Evolutionary conservation across 257 asterid species (phyloP).

Genomic region (Oldenlandia corymbosa): DNA sequence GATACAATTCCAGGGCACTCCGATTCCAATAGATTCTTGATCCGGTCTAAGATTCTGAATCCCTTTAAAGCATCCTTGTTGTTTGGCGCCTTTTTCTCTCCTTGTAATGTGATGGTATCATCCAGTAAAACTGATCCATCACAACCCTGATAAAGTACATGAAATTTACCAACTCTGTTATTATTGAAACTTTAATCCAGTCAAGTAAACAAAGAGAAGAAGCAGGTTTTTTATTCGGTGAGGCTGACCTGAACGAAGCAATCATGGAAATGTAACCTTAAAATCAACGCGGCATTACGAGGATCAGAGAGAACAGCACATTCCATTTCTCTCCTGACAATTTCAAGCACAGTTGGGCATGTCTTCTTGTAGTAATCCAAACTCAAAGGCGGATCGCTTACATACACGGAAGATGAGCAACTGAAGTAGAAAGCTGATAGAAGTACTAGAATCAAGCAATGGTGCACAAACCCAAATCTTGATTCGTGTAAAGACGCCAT

Average conservation of each 20-base stretch:
- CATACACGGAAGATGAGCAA: slow-evolving; percentile 20
- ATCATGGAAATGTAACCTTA: slow-evolving; percentile 74
- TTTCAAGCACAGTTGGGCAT: slow-evolving; percentile 57
- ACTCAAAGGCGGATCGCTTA: slow-evolving; percentile 58
- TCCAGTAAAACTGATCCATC: slow-evolving; percentile 80
- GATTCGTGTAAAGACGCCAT: slow-evolving; percentile 32
- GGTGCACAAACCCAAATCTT: slow-evolving; percentile 28
- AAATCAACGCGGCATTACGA: slow-evolving; percentile 75
- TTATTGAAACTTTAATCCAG: no score
- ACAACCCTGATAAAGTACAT: slow-evolving; percentile 47
- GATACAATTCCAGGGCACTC: slow-evolving; percentile 82
- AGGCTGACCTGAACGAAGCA: slow-evolving; percentile 74
- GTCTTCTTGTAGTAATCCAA: slow-evolving; percentile 64
- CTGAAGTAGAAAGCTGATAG: slow-evolving; percentile 14
- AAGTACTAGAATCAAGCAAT: slow-evolving; percentile 29
- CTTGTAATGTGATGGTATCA: slow-evolving; percentile 64
- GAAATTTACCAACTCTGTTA: no score
- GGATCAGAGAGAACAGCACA: slow-evolving; percentile 87
- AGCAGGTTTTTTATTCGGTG: not conserved
- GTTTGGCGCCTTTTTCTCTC: slow-evolving; percentile 67
- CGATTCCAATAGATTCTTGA: slow-evolving; percentile 68
- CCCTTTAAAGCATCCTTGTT: slow-evolving; percentile 67
- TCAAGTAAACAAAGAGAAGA: no score
- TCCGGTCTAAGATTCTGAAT: slow-evolving; percentile 66
- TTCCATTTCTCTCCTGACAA: slow-evolving; percentile 77